Evolutionary conservation across 2,329 filamentous ascomycete genomes (phyloP).

Genomic region (Diplodia intermedia): DNA sequence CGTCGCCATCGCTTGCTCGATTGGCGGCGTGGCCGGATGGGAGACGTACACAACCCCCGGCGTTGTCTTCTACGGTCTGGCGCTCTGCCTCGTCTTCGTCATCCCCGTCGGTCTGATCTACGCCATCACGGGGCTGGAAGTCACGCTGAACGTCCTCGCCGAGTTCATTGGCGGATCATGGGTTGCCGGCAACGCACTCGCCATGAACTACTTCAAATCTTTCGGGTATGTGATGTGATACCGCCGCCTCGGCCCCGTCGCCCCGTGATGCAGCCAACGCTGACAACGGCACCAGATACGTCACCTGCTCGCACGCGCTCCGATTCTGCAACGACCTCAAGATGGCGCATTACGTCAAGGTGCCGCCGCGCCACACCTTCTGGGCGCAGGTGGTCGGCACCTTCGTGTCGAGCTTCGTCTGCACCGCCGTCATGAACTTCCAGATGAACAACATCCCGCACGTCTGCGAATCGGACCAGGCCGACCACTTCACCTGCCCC

Average conservation of each 20-base stretch:
- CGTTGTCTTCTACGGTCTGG: slow-evolving; percentile 60
- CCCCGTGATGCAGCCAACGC: background rate
- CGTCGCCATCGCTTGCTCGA: slow-evolving; percentile 54
- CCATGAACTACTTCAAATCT: slow-evolving; percentile 34
- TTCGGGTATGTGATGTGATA: slow-evolving; percentile 35
- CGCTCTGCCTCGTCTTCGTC: slow-evolving; percentile 59
- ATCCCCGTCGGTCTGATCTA: slow-evolving; percentile 62
- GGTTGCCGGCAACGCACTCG: slow-evolving; percentile 33
- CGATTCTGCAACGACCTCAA: slow-evolving; percentile 38
- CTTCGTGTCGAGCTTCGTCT: slow-evolving; percentile 70
- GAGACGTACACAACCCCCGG: slow-evolving; percentile 60
- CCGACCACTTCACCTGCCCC: slow-evolving; percentile 61
- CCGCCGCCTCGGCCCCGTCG: too few relatives aligned
- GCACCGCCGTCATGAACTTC: slow-evolving; percentile 69
- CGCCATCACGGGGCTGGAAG: slow-evolving; percentile 61
- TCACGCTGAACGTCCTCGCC: slow-evolving; percentile 61
- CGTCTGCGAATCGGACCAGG: slow-evolving; percentile 60
- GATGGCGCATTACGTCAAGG: slow-evolving; percentile 61
- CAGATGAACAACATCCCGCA: slow-evolving; percentile 63
- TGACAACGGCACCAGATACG: slow-evolving; percentile 9
- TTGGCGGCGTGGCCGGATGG: slow-evolving; percentile 58
- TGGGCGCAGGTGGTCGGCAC: slow-evolving; percentile 70
- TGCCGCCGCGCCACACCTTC: slow-evolving; percentile 71
- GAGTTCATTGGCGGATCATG: slow-evolving; percentile 46
- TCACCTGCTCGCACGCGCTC: slow-evolving; percentile 34